Percentiles rank a stretch among this genome's conserved stretches.
phyloP scores from a whole-genome alignment of 768 basidiomycete genomes.

The Tulasnella sp. region DNA sequence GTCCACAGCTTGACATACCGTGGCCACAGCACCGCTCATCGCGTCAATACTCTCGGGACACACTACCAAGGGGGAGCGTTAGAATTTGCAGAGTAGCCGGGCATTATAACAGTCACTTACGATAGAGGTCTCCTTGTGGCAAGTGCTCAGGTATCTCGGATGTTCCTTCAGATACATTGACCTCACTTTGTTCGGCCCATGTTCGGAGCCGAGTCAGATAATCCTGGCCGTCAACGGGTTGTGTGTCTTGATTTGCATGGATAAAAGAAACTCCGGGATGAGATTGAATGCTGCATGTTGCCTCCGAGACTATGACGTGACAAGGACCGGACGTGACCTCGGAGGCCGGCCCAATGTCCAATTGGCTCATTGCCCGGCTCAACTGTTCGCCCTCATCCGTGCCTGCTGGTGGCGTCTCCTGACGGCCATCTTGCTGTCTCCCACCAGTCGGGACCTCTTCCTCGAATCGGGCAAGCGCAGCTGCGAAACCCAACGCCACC shows the following conservation, averaged over 20 bases:
- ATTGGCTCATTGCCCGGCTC: conserved; percentile 18
- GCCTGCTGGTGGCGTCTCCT: not conserved
- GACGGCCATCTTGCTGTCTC: not conserved
- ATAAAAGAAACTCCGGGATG: conserved; percentile 67
- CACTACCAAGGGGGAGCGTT: conserved; percentile 46
- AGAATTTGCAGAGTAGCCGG: not conserved
- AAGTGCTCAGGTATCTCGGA: conserved; percentile 73
- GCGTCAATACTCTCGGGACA: conserved; percentile 71
- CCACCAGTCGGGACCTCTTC: conserved; percentile 34
- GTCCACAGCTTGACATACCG: conserved; percentile 87
- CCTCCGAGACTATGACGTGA: conserved; percentile 13
- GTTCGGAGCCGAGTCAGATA: conserved; percentile 61
- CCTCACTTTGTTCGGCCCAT: conserved; percentile 58
- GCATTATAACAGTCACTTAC: conserved; percentile 45
- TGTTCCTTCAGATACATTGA: conserved; percentile 57
- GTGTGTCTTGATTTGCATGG: conserved; percentile 51
- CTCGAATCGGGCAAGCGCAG: conserved; percentile 71
- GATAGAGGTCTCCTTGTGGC: conserved; percentile 77
- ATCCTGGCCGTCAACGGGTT: conserved; percentile 49
- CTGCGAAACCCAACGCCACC: conserved; percentile 74
- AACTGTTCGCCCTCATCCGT: conserved; percentile 21
- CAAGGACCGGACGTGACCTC: not conserved
- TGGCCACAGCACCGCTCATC: conserved; percentile 75
- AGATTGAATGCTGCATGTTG: conserved; percentile 46
- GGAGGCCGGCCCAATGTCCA: conserved; percentile 13